Base-by-base conservation (phyloP, 305 asterid species). In the Solanum hybrid region DNA sequence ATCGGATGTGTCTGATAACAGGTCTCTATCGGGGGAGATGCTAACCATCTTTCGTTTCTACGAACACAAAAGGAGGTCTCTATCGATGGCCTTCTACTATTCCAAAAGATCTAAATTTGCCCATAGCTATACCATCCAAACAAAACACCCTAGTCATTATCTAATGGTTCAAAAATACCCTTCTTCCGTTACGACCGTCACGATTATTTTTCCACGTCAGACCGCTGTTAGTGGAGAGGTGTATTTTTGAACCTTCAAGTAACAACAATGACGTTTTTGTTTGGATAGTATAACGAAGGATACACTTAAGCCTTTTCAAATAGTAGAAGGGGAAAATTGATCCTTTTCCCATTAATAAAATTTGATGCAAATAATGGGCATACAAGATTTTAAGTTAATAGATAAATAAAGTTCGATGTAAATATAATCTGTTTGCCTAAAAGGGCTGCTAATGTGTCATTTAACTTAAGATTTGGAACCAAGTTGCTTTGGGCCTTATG, bases 151-250 rank as follows among this genome's bases (percentile, higher is more conserved):
- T n/a, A n/a, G 27, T 22, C 1, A 2, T 66, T 66, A 66, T 7
- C 26, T 60, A 19, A 60, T 19, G 71, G 26, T 60, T 60, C 1
- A 60, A 60, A 60, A 60, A 60, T 60, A 19, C 26, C 26, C 2
- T 19, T 19, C 71, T 60, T 60, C 71, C 0, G 0, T 19, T 3
- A 7, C 1, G 71, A 3, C 2, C 71, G 1, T 60, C 12, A 0
- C 0, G 10, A 56, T 56, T 0, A 56, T 56, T 56, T 45, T 45
- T 42, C 56, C 56, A 42, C 15, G 56, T 42, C 6, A 4, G 56
- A 42, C 15, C 17, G 15, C 6, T 42, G 15, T 42, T 42, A 37
- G n/a, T 5, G 66, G 7, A 51, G 8, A 45, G 64, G 19, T 45
- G 64, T 45, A 45, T 45, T 51, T 51, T 51, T 51, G n/a, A 0